Conservation (phyloP, 805 yeast genomes). For the Spathaspora hagerdaliae region DNA sequence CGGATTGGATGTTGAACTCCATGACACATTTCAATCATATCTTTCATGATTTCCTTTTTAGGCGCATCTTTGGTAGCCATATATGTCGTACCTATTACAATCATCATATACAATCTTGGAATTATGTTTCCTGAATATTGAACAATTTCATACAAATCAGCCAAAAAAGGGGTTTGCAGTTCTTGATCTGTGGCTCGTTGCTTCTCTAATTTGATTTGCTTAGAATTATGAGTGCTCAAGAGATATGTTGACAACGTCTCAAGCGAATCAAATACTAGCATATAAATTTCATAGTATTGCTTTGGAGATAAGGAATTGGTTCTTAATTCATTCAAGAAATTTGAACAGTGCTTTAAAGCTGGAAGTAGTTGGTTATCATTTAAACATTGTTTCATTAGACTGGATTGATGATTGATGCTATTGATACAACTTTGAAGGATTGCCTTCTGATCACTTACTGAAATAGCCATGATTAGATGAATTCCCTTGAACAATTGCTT, state of each 20-base stretch:
- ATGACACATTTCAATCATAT: slow-evolving; percentile 95
- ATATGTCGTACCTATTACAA: slow-evolving; percentile 89
- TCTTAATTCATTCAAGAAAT: slow-evolving; percentile 76
- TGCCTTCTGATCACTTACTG: slow-evolving; percentile 12
- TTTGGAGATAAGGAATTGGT: slow-evolving; percentile 77
- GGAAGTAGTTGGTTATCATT: slow-evolving; percentile 69
- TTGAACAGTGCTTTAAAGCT: slow-evolving; percentile 83
- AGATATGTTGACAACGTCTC: slow-evolving; percentile 63
- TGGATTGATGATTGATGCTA: slow-evolving; percentile 64
- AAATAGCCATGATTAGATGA: slow-evolving; percentile 7
- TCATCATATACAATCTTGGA: slow-evolving; percentile 90
- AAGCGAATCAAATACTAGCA: slow-evolving; percentile 77
- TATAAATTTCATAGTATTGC: slow-evolving; percentile 89
- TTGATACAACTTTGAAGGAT: slow-evolving; percentile 23
- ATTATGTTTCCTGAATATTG: slow-evolving; percentile 93
- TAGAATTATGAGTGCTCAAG: slow-evolving; percentile 61
- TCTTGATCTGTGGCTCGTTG: slow-evolving; percentile 19
- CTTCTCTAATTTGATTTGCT: slow-evolving; percentile 38
- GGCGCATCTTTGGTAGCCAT: slow-evolving; percentile 78
- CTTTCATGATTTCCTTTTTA: slow-evolving; percentile 80
- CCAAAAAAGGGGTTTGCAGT: slow-evolving; percentile 42
- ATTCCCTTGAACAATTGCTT: neutral
- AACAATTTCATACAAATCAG: slow-evolving; percentile 89
- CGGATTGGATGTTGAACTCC: slow-evolving; percentile 95
- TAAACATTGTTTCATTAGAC: slow-evolving; percentile 72